phyloP scores from a whole-genome alignment of 306 rosid genomes.

The Heteromeles arbutifolia region DNA sequence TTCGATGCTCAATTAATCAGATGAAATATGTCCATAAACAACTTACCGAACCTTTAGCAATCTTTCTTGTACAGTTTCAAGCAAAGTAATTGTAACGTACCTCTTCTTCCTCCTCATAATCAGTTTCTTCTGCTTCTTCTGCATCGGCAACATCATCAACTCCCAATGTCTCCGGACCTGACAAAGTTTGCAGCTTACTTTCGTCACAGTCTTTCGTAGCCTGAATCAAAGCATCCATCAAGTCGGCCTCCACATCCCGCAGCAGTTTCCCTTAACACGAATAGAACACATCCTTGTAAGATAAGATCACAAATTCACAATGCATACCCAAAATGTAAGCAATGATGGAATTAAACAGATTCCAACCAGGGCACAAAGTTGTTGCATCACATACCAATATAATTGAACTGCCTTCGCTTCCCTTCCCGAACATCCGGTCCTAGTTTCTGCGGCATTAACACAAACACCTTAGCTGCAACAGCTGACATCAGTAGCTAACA shows the following conservation, averaged over 20 bases:
- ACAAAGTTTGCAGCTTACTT: slow-evolving; percentile 50
- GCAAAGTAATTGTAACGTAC: slow-evolving; percentile 17
- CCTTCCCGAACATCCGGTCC: slow-evolving; percentile 92
- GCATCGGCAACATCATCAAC: slow-evolving; percentile 35
- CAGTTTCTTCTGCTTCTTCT: slow-evolving; percentile 31
- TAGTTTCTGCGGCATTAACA: slow-evolving; percentile 55
- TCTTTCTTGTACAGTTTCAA: not conserved
- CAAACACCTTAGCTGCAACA: slow-evolving; percentile 59
- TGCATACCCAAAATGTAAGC: not conserved
- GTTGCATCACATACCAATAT: slow-evolving; percentile 50
- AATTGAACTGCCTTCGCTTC: slow-evolving; percentile 81
- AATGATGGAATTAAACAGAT: not conserved
- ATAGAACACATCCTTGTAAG: slow-evolving; percentile 4
- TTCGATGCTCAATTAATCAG: slow-evolving; percentile 13
- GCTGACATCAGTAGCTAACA: not conserved
- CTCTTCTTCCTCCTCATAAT: slow-evolving; percentile 54
- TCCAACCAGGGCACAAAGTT: not conserved
- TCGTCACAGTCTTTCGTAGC: slow-evolving; percentile 70
- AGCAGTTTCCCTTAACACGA: slow-evolving; percentile 61
- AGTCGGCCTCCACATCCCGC: slow-evolving; percentile 62
- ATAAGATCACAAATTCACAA: not conserved
- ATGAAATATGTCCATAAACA: slow-evolving; percentile 1
- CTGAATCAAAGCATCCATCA: slow-evolving; percentile 68
- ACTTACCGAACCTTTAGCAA: not conserved
- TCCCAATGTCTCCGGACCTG: slow-evolving; percentile 25